Conservation (phyloP, 2,329 filamentous ascomycete species). For the Cryphonectria carpinicola region DNA sequence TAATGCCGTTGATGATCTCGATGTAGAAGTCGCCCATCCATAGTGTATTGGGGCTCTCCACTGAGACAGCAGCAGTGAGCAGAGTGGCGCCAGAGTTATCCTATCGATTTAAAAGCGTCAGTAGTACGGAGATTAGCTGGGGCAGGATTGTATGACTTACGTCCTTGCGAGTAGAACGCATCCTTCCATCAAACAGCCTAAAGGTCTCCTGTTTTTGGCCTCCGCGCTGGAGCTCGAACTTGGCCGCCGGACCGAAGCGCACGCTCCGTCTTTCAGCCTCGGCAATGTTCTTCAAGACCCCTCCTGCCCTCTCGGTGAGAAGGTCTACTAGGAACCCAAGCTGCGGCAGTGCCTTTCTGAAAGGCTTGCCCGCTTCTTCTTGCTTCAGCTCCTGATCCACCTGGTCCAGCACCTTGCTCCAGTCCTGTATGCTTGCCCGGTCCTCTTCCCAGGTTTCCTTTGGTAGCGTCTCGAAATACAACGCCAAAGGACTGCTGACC, state of each 20-base stretch:
- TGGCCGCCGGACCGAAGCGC: slow-evolving; percentile 62
- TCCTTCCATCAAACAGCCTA: slow-evolving; percentile 53
- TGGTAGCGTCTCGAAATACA: slow-evolving; percentile 59
- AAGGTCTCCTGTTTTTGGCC: slow-evolving; percentile 9
- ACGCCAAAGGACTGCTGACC: slow-evolving; percentile 64
- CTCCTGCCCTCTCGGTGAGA: slow-evolving; percentile 60
- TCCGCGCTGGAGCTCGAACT: slow-evolving; percentile 40
- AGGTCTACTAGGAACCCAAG: slow-evolving; percentile 67
- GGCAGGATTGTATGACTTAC: slow-evolving; percentile 37
- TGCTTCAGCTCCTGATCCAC: slow-evolving; percentile 54
- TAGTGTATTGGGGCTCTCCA: slow-evolving; percentile 33
- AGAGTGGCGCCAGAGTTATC: slow-evolving; percentile 37
- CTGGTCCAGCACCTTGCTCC: slow-evolving; percentile 52
- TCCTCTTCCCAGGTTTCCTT: slow-evolving; percentile 39
- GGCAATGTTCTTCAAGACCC: slow-evolving; percentile 69
- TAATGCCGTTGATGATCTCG: slow-evolving; percentile 62
- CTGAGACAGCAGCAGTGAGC: slow-evolving; percentile 48
- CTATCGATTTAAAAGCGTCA: background rate
- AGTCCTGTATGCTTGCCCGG: slow-evolving; percentile 40
- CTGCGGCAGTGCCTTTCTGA: slow-evolving; percentile 58
- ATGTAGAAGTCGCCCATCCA: slow-evolving; percentile 57
- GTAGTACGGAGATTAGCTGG: background rate
- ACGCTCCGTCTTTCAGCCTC: slow-evolving; percentile 71
- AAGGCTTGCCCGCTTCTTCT: slow-evolving; percentile 49
- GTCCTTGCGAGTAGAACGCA: slow-evolving; percentile 46